Conservation (phyloP, 176 grass and related monocot genomes). For the Miscanthus lutarioriparius region DNA sequence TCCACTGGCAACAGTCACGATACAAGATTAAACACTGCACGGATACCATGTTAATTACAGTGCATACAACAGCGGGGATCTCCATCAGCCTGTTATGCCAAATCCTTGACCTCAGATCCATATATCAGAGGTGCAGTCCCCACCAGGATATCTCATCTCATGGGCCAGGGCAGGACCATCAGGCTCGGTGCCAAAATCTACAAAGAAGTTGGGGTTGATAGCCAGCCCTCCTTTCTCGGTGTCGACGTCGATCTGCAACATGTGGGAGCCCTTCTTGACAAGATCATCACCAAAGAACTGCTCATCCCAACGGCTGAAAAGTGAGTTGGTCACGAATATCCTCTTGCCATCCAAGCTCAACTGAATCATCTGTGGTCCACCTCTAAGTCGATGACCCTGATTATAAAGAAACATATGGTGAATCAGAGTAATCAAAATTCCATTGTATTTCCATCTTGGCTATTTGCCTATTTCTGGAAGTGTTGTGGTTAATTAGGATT, state of each 20-base stretch:
- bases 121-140: constrained; percentile 97
- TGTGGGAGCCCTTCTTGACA: constrained; percentile 85
- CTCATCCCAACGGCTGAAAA: constrained; percentile 86
- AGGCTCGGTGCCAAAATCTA: constrained; percentile 78
- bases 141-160: constrained; percentile 98
- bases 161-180: constrained; percentile 83
- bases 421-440: not conserved
- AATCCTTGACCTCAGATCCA: constrained; percentile 65
- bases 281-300: constrained; percentile 80
- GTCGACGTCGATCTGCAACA: constrained; percentile 85
- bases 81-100: not conserved
- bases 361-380: constrained; percentile 96
- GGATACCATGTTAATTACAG: constrained; percentile 31
- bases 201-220: constrained; percentile 85
- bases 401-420: not conserved
- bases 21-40: constrained; percentile 2
- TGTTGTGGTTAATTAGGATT: not conserved
- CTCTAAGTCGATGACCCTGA: constrained; percentile 81
- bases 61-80: constrained; percentile 5
- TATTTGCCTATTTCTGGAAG: no score
- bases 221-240: constrained; percentile 68
- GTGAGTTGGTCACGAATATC: constrained; percentile 86
- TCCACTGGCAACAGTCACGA: not conserved
- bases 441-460: not conserved
- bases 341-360: constrained; percentile 89